Evolutionary conservation across 2,329 filamentous ascomycete species (phyloP).

Genomic region (Calonectria pteridis): DNA sequence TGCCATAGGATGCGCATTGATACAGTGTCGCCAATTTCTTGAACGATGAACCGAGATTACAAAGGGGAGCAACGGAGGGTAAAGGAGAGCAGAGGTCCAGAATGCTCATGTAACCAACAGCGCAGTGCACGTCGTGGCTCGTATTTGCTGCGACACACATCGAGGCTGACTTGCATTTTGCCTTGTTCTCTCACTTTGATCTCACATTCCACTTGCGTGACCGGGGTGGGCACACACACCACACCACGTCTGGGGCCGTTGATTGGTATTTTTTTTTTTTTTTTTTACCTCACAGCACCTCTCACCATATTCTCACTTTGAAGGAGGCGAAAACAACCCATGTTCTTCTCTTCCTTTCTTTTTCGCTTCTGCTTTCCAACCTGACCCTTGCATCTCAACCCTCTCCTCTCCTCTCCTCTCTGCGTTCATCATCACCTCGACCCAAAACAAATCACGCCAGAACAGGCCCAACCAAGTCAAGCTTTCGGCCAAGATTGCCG

Average conservation of each 20-base stretch:
- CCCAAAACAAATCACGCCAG: background rate
- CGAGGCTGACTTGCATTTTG: slow-evolving; percentile 5
- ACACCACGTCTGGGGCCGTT: background rate
- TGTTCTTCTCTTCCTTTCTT: background rate
- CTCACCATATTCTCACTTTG: background rate
- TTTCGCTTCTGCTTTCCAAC: background rate
- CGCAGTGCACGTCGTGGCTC: background rate
- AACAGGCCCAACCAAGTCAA: background rate
- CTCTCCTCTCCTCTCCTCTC: background rate
- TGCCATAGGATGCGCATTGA: background rate
- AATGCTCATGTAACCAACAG: background rate
- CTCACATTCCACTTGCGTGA: slow-evolving; percentile 4
- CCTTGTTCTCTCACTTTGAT: background rate
- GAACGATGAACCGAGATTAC: background rate
- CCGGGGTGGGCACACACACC: background rate
- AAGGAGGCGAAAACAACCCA: background rate
- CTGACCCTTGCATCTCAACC: background rate
- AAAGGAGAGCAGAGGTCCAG: background rate
- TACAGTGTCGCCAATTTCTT: background rate
- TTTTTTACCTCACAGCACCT: background rate
- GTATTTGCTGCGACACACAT: background rate
- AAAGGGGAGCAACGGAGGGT: background rate
- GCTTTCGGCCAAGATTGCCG: background rate
- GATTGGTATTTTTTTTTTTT: slow-evolving; percentile 6
- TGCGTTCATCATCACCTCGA: background rate